Evolutionary conservation across 495 filamentous ascomycete species (phyloP).

Genomic region (Opeltia flavorubescens): DNA sequence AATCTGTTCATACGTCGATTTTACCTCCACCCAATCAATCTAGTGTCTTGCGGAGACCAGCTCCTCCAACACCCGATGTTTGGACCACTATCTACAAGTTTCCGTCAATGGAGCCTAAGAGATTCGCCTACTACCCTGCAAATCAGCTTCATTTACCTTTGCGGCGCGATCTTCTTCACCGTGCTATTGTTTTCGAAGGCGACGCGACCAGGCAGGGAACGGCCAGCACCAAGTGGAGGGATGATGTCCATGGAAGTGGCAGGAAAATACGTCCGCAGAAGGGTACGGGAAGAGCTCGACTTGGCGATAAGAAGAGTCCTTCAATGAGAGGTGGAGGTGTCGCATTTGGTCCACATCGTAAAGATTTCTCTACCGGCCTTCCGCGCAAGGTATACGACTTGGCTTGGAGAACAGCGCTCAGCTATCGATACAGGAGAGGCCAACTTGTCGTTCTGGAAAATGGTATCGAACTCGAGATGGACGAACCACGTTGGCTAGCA

Average conservation of each 20-base stretch:
- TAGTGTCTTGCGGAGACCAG: constrained; percentile 14
- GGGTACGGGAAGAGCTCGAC: constrained; percentile 64
- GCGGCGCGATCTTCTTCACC: constrained; percentile 83
- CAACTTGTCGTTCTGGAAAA: constrained; percentile 76
- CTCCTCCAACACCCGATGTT: constrained; percentile 41
- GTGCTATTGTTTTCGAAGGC: constrained; percentile 85
- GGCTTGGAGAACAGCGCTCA: constrained; percentile 89
- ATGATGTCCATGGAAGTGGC: constrained; percentile 68
- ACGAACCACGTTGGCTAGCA: constrained; percentile 42
- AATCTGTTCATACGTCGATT: constrained; percentile 10
- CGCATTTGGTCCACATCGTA: constrained; percentile 68
- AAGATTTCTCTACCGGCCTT: constrained; percentile 75
- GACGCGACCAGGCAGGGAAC: constrained; percentile 79
- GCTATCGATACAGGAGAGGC: constrained; percentile 73
- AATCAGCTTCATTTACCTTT: constrained; percentile 76
- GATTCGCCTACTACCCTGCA: constrained; percentile 62
- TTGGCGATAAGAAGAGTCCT: constrained; percentile 69
- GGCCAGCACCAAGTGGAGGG: constrained; percentile 70
- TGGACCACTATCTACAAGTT: constrained; percentile 78
- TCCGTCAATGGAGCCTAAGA: constrained; percentile 72
- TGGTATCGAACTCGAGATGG: constrained; percentile 43
- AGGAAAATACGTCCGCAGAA: constrained; percentile 74
- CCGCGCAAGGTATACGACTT: constrained; percentile 87
- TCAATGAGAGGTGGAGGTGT: constrained; percentile 78
- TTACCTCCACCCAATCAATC: constrained; percentile 27